Evolutionary conservation across 2,329 filamentous ascomycete species (phyloP).

Genomic region (Dothidotthia symphoricarpi): DNA sequence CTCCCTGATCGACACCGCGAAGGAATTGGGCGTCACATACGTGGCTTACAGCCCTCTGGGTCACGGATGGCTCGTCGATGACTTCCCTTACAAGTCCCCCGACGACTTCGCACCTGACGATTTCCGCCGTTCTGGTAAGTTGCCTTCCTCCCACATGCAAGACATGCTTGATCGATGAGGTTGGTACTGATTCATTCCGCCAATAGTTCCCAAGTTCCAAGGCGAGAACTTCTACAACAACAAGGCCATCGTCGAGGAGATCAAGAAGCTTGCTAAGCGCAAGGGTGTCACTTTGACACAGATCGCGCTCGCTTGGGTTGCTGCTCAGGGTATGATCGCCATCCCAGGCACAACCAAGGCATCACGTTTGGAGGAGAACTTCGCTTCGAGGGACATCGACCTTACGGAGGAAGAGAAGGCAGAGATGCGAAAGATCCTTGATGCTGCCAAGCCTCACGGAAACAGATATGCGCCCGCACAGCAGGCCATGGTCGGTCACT

Average conservation of each 20-base stretch:
- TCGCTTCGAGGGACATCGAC: slow-evolving; percentile 17
- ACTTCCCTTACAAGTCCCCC: slow-evolving; percentile 28
- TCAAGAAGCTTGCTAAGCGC: slow-evolving; percentile 26
- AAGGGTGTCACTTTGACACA: slow-evolving; percentile 59
- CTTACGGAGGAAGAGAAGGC: slow-evolving; percentile 22
- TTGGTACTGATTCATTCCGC: not conserved
- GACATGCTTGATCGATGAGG: too few relatives aligned
- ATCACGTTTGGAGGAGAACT: slow-evolving; percentile 22
- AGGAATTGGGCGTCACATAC: slow-evolving; percentile 40
- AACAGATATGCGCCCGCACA: slow-evolving; percentile 36
- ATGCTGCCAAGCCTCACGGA: slow-evolving; percentile 44
- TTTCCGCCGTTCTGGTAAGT: slow-evolving; percentile 21
- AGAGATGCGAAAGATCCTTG: slow-evolving; percentile 19
- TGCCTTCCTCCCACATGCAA: too few relatives aligned
- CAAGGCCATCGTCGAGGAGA: slow-evolving; percentile 25
- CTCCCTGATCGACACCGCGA: slow-evolving; percentile 36
- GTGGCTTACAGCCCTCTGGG: slow-evolving; percentile 39
- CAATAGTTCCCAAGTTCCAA: slow-evolving; percentile 43
- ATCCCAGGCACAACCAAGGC: slow-evolving; percentile 49
- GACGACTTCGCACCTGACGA: slow-evolving; percentile 47
- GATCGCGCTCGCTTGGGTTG: slow-evolving; percentile 46
- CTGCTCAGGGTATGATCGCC: slow-evolving; percentile 49
- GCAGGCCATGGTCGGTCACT: slow-evolving; percentile 19
- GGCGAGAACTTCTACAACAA: slow-evolving; percentile 39
- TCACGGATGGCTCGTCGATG: slow-evolving; percentile 26